phyloP scores from a whole-genome alignment of 2,329 filamentous ascomycete genomes.

The Pseudocercospora macadamiae region DNA sequence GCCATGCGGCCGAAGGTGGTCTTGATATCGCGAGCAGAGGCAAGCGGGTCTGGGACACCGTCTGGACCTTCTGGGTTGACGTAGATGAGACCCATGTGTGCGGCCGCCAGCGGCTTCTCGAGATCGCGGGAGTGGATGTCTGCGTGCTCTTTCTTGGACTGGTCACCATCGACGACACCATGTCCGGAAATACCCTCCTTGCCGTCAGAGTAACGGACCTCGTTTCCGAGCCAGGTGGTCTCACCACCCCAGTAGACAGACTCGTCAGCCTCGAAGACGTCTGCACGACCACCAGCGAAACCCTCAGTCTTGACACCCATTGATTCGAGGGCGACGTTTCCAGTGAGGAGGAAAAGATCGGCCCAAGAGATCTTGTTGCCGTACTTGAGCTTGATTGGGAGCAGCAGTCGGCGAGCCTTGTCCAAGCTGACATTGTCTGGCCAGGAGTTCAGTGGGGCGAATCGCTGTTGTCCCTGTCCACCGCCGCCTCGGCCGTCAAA shows the following conservation, averaged over 20 bases:
- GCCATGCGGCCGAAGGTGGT: slow-evolving; percentile 77
- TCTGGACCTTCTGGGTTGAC: slow-evolving; percentile 81
- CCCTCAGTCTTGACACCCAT: slow-evolving; percentile 76
- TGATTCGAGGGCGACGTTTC: slow-evolving; percentile 75
- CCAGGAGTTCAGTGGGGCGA: slow-evolving; percentile 81
- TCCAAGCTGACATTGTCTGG: slow-evolving; percentile 77
- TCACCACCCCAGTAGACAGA: slow-evolving; percentile 77
- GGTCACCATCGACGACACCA: slow-evolving; percentile 48
- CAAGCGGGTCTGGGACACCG: slow-evolving; percentile 69
- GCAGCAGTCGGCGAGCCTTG: slow-evolving; percentile 77
- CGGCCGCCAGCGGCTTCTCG: slow-evolving; percentile 68
- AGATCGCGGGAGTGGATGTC: slow-evolving; percentile 62
- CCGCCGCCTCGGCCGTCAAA: slow-evolving; percentile 74
- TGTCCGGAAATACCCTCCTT: slow-evolving; percentile 49
- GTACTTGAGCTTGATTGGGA: slow-evolving; percentile 85
- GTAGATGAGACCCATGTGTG: slow-evolving; percentile 79
- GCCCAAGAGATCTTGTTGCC: slow-evolving; percentile 82
- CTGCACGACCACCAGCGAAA: slow-evolving; percentile 71
- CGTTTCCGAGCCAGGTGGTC: slow-evolving; percentile 73
- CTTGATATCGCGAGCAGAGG: slow-evolving; percentile 72
- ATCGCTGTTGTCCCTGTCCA: slow-evolving; percentile 73
- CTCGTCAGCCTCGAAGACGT: slow-evolving; percentile 77
- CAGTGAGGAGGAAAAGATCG: slow-evolving; percentile 70
- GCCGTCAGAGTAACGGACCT: slow-evolving; percentile 66
- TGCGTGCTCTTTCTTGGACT: slow-evolving; percentile 48